Evolutionary conservation across 371 early-diverging fungal species (phyloP), one percentile per base, ranked within the genome.

Genomic region (Entomophthora muscae): DNA sequence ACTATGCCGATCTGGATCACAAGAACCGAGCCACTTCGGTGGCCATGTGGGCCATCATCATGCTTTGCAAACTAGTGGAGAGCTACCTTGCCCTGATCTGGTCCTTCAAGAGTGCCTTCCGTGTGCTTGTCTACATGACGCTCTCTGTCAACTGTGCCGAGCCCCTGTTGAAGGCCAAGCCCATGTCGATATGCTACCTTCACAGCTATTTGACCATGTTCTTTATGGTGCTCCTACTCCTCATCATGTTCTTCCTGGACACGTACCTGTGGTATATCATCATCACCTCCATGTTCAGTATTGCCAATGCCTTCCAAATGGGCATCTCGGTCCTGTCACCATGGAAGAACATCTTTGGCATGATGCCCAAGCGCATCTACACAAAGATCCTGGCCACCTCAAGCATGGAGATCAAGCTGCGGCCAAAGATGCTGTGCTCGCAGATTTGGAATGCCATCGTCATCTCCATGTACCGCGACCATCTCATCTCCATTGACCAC

Each of bases 241-340:
- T 90, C 32, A 75, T 85, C 5, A 77, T 93, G 27, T 91, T 87
- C 72, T 90, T 91, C 73, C 71, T 91, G 69, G 92, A 91, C 64
- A 90, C 92, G 0, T 93, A 91, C 67, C 76, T 93, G 52, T 93
- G 93, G 92, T 93, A 90, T 68, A 87, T 90, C 52, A 85, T 89
- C 58, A 88, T 86, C 84, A 89, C 83, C 72, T 83, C 86, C 1
- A 69, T 86, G 28, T 86, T 90, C 62, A 89, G 89, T 0, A 86
- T 90, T n/a, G 80, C 82, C 26, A 76, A 84, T 53, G 83, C 91
- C 0, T 87, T 93, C 63, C 80, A 84, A 57, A 79, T 87, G 13
- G 93, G 90, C 32, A 79, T 89, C 31, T 90, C 90, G 1, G 84
- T 90, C 60, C 84, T 89, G 82, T 83, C 90, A 0, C 89, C 91